Evolutionary conservation across 805 yeast genomes (phyloP).

Genomic region (Kuraishia cidri): DNA sequence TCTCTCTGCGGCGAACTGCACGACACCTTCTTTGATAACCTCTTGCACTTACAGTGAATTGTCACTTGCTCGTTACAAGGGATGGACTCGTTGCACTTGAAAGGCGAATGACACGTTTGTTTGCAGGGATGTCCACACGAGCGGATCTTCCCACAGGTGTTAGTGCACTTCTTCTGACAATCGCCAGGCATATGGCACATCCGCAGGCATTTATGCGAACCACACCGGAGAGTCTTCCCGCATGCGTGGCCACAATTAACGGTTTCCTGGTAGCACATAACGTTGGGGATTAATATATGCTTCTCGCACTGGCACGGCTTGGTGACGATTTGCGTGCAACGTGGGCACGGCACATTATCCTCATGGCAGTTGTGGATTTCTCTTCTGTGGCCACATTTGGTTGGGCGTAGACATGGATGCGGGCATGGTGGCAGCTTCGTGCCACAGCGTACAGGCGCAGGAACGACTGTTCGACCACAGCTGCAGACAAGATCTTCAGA

Average conservation of each 20-base stretch:
- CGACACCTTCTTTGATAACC: slow-evolving; percentile 30
- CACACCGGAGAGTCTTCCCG: slow-evolving; percentile 34
- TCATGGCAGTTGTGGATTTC: slow-evolving; percentile 72
- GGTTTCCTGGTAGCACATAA: slow-evolving; percentile 58
- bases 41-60: slow-evolving; percentile 59
- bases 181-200: slow-evolving; percentile 50
- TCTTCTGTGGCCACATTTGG: slow-evolving; percentile 61
- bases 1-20: slow-evolving; percentile 40
- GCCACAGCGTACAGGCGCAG: slow-evolving; percentile 85
- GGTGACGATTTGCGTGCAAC: slow-evolving; percentile 45
- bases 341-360: slow-evolving; percentile 59
- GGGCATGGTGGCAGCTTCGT: slow-evolving; percentile 55
- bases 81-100: slow-evolving; percentile 38
- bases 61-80: slow-evolving; percentile 43
- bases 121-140: slow-evolving; percentile 66
- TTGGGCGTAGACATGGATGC: slow-evolving; percentile 50
- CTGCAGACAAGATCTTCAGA: slow-evolving; percentile 71
- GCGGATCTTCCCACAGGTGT: slow-evolving; percentile 45
- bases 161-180: slow-evolving; percentile 52
- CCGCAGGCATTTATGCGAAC: slow-evolving; percentile 42
- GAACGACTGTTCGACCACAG: slow-evolving; percentile 71
- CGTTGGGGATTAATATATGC: slow-evolving; percentile 36
- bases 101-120: slow-evolving; percentile 54
- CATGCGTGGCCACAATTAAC: slow-evolving; percentile 69
- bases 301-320: slow-evolving; percentile 21